Percentiles rank a stretch among this genome's conserved stretches.
These are phyloP conservation scores for Lentinula edodes DNA, from an alignment of 768 basidiomycete species.

Conservation along the genomic window DNA sequence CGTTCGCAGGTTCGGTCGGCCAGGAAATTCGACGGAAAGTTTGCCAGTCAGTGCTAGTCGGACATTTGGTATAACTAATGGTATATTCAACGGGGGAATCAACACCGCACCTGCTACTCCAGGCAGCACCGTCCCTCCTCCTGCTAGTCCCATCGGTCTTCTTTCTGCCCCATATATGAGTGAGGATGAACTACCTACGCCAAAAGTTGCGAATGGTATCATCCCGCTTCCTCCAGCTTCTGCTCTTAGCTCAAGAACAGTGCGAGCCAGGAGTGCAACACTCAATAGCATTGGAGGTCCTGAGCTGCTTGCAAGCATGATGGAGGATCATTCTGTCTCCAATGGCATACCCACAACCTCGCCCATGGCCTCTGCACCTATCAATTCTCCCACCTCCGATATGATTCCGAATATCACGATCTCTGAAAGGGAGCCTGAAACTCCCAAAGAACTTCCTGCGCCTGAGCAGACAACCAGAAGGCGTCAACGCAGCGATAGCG, in stretches of 20 bases:
- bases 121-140: constrained; percentile 9
- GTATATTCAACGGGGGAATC: neutral
- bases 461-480: constrained; percentile 13
- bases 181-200: constrained; percentile 27
- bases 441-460: constrained; percentile 16
- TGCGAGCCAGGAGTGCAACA: neutral
- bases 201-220: constrained; percentile 18
- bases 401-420: neutral
- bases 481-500: constrained; percentile 41
- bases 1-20: constrained; percentile 71
- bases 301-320: neutral
- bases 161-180: neutral
- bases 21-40: constrained; percentile 72
- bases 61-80: neutral
- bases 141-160: constrained; percentile 9
- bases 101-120: neutral
- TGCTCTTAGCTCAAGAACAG: neutral
- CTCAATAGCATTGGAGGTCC: neutral
- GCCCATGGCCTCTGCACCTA: neutral
- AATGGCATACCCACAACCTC: no score
- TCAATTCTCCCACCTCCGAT: neutral
- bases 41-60: constrained; percentile 29
- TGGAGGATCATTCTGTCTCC: neutral
- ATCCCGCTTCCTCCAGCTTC: constrained; percentile 3
- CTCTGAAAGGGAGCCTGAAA: neutral